Conservation (phyloP, 2,329 filamentous ascomycete genomes). For the Shiraia bambusicola region DNA sequence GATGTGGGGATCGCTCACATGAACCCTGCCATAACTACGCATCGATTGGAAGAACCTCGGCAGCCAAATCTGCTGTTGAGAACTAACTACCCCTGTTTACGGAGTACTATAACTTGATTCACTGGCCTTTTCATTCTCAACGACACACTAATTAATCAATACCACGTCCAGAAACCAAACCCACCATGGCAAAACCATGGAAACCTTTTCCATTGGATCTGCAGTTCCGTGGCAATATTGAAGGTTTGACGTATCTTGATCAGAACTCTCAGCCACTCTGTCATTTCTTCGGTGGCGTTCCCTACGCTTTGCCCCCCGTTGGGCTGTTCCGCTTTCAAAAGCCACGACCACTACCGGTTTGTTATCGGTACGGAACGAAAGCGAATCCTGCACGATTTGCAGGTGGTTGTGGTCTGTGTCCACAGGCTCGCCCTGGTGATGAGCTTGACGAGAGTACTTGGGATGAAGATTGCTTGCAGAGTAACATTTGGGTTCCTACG, state of each 20-base stretch:
- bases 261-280: conserved; percentile 41
- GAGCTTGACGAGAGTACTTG: conserved; percentile 34
- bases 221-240: conserved; percentile 51
- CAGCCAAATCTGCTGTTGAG: too few relatives aligned
- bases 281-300: conserved; percentile 58
- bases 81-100: too few relatives aligned
- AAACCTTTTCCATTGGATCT: conserved; percentile 41
- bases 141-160: too few relatives aligned
- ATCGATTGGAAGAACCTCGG: too few relatives aligned
- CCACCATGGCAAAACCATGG: conserved; percentile 21
- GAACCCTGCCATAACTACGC: too few relatives aligned
- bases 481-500: conserved; percentile 57
- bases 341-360: conserved; percentile 50
- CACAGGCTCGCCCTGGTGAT: conserved; percentile 46
- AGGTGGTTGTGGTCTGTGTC: conserved; percentile 49
- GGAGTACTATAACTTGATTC: background rate
- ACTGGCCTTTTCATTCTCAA: background rate
- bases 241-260: conserved; percentile 51
- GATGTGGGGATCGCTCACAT: too few relatives aligned
- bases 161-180: background rate
- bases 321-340: conserved; percentile 53
- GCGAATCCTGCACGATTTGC: conserved; percentile 51
- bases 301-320: conserved; percentile 56
- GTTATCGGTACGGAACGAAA: conserved; percentile 55
- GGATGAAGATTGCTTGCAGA: conserved; percentile 59